These are phyloP conservation scores for Colletotrichum liriopes DNA, from an alignment of 2,329 filamentous ascomycete species.

Conservation along the genomic window DNA sequence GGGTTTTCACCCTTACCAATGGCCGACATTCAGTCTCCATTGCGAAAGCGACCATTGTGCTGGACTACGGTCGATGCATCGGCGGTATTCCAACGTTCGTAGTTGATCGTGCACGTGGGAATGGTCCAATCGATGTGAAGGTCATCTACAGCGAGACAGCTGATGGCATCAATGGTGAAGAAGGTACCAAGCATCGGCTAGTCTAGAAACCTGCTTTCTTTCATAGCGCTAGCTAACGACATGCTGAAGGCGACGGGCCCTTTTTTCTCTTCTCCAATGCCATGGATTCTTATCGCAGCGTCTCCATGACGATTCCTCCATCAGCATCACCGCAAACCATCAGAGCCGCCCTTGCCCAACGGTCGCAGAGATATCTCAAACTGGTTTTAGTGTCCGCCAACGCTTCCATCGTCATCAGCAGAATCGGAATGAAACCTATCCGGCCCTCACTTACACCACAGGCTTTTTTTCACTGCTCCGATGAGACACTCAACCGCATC, in stretches of 20 bases:
- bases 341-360: constrained; percentile 10
- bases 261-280: constrained; percentile 40
- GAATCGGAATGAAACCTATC: background rate
- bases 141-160: constrained; percentile 23
- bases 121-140: background rate
- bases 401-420: constrained; percentile 5
- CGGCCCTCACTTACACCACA: background rate
- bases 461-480: constrained; percentile 20
- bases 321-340: constrained; percentile 16
- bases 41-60: constrained; percentile 9
- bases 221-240: background rate
- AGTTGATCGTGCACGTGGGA: background rate
- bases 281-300: constrained; percentile 37
- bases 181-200: background rate
- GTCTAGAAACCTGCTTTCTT: background rate
- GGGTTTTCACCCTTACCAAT: constrained; percentile 8
- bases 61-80: constrained; percentile 30
- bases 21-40: background rate
- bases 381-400: constrained; percentile 9
- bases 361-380: constrained; percentile 26
- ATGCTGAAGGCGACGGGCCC: constrained; percentile 20
- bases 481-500: constrained; percentile 31
- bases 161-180: constrained; percentile 25
- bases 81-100: constrained; percentile 15
- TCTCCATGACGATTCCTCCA: background rate